Conservation (phyloP, 768 basidiomycete species). For the Lactarius hengduanensis region DNA sequence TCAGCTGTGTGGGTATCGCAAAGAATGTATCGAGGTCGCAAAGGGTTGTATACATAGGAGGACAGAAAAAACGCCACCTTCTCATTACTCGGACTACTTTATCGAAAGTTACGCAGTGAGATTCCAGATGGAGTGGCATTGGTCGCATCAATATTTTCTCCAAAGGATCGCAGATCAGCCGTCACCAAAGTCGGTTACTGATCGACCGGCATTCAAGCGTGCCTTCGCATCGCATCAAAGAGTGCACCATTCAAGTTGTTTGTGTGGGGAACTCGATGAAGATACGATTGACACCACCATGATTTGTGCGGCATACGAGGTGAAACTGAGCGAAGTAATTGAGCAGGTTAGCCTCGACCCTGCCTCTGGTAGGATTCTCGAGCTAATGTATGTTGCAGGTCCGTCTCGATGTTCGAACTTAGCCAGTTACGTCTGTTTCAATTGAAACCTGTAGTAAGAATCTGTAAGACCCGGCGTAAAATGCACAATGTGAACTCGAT, state of each 20-base stretch:
- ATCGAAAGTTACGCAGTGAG: too few relatives aligned
- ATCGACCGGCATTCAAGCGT: constrained; percentile 12
- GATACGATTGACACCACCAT: too few relatives aligned
- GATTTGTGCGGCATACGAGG: constrained; percentile 7
- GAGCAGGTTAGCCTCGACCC: background rate
- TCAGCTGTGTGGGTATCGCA: background rate
- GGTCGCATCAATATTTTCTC: constrained; percentile 7
- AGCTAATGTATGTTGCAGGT: constrained; percentile 4
- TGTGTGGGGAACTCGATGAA: too few relatives aligned
- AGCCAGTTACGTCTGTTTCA: background rate
- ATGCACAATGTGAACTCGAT: background rate
- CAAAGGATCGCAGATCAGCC: background rate
- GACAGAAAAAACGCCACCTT: too few relatives aligned
- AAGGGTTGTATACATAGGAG: too few relatives aligned
- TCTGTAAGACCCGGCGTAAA: background rate
- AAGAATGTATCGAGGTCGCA: constrained; percentile 6
- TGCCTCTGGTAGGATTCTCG: background rate
- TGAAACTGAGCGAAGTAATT: background rate
- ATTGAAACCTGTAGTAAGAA: background rate
- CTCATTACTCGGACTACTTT: too few relatives aligned
- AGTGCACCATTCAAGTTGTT: too few relatives aligned
- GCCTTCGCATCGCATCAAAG: background rate
- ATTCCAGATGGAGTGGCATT: too few relatives aligned
- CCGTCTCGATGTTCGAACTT: background rate
- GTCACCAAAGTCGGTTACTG: constrained; percentile 6